Conservation (phyloP, 2,329 filamentous ascomycete genomes). For the Phyllosticta citriasiana region DNA sequence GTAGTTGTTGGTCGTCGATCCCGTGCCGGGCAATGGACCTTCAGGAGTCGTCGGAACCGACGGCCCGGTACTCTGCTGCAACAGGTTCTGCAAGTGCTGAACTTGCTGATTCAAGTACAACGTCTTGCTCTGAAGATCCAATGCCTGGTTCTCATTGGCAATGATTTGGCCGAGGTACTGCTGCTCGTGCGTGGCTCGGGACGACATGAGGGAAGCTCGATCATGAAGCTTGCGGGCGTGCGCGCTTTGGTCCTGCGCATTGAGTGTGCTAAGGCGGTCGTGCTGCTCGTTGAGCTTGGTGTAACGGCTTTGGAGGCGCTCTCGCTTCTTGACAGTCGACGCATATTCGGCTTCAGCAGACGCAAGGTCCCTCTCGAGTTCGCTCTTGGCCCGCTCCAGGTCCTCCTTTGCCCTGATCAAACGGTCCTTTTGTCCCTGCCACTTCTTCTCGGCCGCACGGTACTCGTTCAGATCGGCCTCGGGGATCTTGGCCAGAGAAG, state of each 20-base stretch:
- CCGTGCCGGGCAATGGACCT: slow-evolving; percentile 45
- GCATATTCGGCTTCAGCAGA: slow-evolving; percentile 54
- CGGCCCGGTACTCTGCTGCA: slow-evolving; percentile 27
- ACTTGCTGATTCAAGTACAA: slow-evolving; percentile 26
- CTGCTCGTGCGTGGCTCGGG: slow-evolving; percentile 25
- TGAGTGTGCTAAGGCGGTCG: slow-evolving; percentile 59
- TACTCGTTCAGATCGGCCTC: slow-evolving; percentile 51
- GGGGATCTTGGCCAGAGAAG: slow-evolving; percentile 53
- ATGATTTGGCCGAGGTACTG: slow-evolving; percentile 31
- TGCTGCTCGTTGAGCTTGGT: slow-evolving; percentile 64
- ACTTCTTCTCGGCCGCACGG: slow-evolving; percentile 47
- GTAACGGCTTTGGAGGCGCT: slow-evolving; percentile 62
- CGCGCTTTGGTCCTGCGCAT: slow-evolving; percentile 53
- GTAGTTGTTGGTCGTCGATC: slow-evolving; percentile 16
- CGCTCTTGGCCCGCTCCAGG: slow-evolving; percentile 52
- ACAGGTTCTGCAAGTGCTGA: slow-evolving; percentile 30
- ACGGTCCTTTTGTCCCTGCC: slow-evolving; percentile 44
- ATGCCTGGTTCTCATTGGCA: slow-evolving; percentile 27
- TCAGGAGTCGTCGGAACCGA: slow-evolving; percentile 48
- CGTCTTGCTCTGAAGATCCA: slow-evolving; percentile 27
- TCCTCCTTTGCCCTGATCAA: slow-evolving; percentile 43
- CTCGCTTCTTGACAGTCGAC: slow-evolving; percentile 55
- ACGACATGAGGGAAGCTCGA: slow-evolving; percentile 26
- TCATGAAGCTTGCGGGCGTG: slow-evolving; percentile 40
- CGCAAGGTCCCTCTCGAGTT: slow-evolving; percentile 53